Conservation (phyloP, 2,329 filamentous ascomycete genomes). For the Colletotrichum filicis region DNA sequence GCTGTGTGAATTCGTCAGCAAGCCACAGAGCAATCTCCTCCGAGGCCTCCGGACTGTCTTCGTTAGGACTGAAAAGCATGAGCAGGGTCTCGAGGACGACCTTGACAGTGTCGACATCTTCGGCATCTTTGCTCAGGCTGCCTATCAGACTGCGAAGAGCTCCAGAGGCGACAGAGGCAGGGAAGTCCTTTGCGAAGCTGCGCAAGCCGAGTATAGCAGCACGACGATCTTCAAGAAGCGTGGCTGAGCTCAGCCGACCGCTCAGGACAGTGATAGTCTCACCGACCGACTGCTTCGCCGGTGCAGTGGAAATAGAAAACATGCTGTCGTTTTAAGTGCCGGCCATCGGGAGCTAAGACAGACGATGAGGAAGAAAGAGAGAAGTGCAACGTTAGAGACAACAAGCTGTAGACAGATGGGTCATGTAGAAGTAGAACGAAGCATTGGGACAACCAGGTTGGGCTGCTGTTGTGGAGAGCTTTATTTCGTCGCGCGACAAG, state of each 20-base stretch:
- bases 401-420: background rate
- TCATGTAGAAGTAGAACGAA: background rate
- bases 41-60: conserved; percentile 86
- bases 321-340: conserved; percentile 48
- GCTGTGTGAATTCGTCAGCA: conserved; percentile 97
- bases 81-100: conserved; percentile 93
- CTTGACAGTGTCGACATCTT: conserved; percentile 97
- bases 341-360: conserved; percentile 27
- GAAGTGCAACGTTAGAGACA: background rate
- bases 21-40: conserved; percentile 97
- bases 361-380: background rate
- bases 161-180: conserved; percentile 93
- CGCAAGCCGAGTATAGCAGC: conserved; percentile 92
- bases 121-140: conserved; percentile 85
- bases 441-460: background rate
- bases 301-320: conserved; percentile 77
- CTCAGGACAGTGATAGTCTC: conserved; percentile 94
- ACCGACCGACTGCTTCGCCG: conserved; percentile 94
- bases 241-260: conserved; percentile 87
- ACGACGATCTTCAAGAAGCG: conserved; percentile 91
- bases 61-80: conserved; percentile 84
- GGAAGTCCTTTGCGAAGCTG: conserved; percentile 96
- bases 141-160: conserved; percentile 90
- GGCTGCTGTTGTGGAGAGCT: background rate
- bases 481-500: background rate